phyloP scores from a whole-genome alignment of 257 asterid species.

The Rubia yunnanensis region DNA sequence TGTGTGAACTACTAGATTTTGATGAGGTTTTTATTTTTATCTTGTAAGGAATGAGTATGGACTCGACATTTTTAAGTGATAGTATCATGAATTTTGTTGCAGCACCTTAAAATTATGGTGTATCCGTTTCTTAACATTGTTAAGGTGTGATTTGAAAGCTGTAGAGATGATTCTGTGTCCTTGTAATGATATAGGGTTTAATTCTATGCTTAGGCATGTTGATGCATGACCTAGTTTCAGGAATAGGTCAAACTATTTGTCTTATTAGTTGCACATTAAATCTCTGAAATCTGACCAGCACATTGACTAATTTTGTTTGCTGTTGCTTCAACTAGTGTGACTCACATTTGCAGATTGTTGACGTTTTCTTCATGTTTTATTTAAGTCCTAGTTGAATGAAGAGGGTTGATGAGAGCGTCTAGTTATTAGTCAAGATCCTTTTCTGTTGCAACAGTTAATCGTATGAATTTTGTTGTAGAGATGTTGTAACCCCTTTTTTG shows the following conservation, averaged over 20 bases:
- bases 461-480: background rate
- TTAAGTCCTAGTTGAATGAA: background rate
- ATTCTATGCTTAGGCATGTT: too few species aligned
- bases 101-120: too few species aligned
- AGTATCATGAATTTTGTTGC: too few species aligned
- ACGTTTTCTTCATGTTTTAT: background rate
- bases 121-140: too few species aligned
- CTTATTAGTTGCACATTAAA: too few species aligned
- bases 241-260: too few species aligned
- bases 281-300: too few species aligned
- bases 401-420: background rate
- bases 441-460: background rate
- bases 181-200: too few species aligned
- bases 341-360: background rate
- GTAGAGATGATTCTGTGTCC: too few species aligned
- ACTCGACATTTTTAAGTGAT: background rate
- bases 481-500: background rate
- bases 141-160: too few species aligned
- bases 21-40: background rate
- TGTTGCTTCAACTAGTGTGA: background rate
- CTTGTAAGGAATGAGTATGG: background rate
- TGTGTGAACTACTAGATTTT: conserved; percentile 5
- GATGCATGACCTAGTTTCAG: too few species aligned
- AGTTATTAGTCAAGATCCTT: too few species aligned
- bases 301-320: background rate